phyloP scores from a whole-genome alignment of 2,329 filamentous ascomycete species.

The Microdochium trichocladiopsis region DNA sequence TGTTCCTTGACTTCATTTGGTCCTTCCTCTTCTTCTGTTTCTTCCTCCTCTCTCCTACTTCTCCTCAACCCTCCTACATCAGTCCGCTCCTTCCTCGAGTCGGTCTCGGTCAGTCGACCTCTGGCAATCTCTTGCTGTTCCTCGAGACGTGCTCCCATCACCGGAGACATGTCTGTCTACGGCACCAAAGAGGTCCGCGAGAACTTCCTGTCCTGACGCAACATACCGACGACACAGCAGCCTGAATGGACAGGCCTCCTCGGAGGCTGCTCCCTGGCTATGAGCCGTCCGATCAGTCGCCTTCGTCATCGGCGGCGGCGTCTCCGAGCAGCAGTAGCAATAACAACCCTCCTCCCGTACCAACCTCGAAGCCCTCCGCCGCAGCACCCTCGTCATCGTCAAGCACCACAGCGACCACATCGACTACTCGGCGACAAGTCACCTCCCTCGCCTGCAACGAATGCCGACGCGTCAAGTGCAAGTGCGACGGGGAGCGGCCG shows the following conservation, averaged over 20 bases:
- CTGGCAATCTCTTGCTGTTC: not conserved
- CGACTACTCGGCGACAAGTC: not conserved
- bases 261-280: not conserved
- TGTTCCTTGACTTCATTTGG: not conserved
- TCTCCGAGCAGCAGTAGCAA: not conserved
- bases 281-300: not conserved
- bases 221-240: not conserved
- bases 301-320: not conserved
- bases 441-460: not conserved
- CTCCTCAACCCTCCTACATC: too few species aligned
- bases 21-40: not conserved
- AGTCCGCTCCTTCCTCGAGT: not conserved
- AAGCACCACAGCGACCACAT: not conserved
- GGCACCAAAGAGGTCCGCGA: not conserved
- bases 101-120: not conserved
- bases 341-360: not conserved
- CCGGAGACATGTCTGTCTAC: not conserved
- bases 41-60: not conserved
- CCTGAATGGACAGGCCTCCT: not conserved
- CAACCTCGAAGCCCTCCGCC: not conserved
- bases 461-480: not conserved
- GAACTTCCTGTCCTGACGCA: not conserved
- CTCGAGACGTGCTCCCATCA: not conserved
- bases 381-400: not conserved
- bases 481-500: not conserved